Evolutionary conservation across 1,284 basidiomycete genomes (phyloP), one percentile per base, ranked within the genome.

Genomic region (Fomitopsis pinicola): DNA sequence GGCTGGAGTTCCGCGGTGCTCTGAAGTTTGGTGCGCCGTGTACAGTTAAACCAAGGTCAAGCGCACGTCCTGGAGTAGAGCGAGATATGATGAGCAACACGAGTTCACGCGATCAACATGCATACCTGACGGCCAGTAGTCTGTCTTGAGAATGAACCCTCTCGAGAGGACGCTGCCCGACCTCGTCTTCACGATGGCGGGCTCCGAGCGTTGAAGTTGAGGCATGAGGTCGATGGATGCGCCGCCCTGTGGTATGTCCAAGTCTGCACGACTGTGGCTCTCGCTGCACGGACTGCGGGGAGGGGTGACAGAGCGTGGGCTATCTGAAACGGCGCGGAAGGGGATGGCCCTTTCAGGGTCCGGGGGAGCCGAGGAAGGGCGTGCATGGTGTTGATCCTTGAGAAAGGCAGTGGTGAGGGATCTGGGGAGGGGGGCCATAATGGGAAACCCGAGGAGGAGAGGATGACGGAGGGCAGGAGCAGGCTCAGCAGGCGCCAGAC

Each of bases 11-110:
- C 59, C 86, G 80, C 26, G 90, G 89, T 54, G 92, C 88, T 63
- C 97, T 84, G 72, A 99, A 98, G 77, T 98, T 98, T 3, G 97
- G 96, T 22, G 97, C 97, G 42, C 97, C 97, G 72, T 92, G 89
- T 3, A 99, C 83, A 64, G 92, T 94, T 44, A 98, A 82, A 69
- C 95, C 93, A n/a, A 97, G 83, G 72, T 97, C 92, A 53, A 95
- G 80, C 9, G 94, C 94, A 61, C 94, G 86, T 45, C 93, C 94
- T 87, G 71, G 66, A 50, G n/a, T 42, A 22, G 44, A 19, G 14
- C 45, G 36, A 15, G 38, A 8, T 40, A 10, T 6, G 38, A 8
- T n/a, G 50, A 44, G 38, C 30, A 10, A 38, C 35, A 8, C 53
- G 19, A 15, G 17, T 15, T 15, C 30, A 56, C 35, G 14, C 28